Evolutionary conservation across 2,329 filamentous ascomycete species (phyloP).

Genomic region (Pseudonectria buxi): DNA sequence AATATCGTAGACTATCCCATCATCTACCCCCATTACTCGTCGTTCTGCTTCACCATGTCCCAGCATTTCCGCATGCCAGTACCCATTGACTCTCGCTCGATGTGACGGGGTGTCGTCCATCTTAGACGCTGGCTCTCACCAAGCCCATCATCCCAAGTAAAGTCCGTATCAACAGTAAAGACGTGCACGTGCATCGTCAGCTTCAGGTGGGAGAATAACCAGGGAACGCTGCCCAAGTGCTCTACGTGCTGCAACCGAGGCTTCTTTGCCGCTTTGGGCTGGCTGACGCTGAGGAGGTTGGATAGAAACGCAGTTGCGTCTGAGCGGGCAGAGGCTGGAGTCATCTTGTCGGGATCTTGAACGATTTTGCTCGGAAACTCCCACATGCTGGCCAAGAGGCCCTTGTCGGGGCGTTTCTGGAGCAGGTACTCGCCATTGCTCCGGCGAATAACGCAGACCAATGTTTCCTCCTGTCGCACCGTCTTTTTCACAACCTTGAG

Average conservation of each 20-base stretch:
- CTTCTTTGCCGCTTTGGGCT: slow-evolving; percentile 2
- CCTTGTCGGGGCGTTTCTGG: slow-evolving; percentile 45
- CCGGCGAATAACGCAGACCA: slow-evolving; percentile 46
- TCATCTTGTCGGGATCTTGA: slow-evolving; percentile 7
- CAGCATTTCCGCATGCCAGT: slow-evolving; percentile 55
- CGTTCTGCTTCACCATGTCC: slow-evolving; percentile 32
- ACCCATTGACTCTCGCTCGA: slow-evolving; percentile 49
- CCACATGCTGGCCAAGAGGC: slow-evolving; percentile 49
- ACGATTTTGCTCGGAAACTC: slow-evolving; percentile 45
- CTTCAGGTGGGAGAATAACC: slow-evolving; percentile 51
- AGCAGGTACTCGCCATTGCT: slow-evolving; percentile 40
- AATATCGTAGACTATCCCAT: too few relatives aligned
- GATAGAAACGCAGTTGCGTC: slow-evolving; percentile 31
- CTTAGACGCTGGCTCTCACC: slow-evolving; percentile 13
- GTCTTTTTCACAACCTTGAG: slow-evolving; percentile 46
- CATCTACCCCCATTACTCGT: slow-evolving; percentile 1
- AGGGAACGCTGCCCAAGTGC: slow-evolving; percentile 47
- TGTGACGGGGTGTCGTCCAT: slow-evolving; percentile 33
- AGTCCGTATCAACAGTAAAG: slow-evolving; percentile 28
- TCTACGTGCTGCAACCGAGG: slow-evolving; percentile 24
- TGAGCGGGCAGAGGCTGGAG: slow-evolving; percentile 23
- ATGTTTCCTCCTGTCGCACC: slow-evolving; percentile 42
- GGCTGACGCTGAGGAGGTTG: slow-evolving; percentile 15
- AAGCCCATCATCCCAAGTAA: slow-evolving; percentile 2
- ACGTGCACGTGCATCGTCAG: slow-evolving; percentile 52